Evolutionary conservation across 1,284 basidiomycete genomes (phyloP).

Genomic region (Microbotryum intermedium): DNA sequence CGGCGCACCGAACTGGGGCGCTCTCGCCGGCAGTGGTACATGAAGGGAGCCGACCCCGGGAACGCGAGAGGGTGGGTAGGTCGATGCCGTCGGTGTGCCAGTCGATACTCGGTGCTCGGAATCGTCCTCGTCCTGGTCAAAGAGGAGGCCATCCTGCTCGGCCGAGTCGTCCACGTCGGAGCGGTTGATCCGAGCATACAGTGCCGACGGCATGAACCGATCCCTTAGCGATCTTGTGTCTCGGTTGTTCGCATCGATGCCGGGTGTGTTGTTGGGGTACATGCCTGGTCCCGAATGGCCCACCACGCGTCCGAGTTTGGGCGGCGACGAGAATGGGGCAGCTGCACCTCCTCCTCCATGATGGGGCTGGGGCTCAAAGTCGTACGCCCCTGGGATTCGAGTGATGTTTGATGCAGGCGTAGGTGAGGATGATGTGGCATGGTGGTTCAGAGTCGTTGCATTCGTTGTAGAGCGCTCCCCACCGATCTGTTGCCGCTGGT

Average conservation of each 20-base stretch:
- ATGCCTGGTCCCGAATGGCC: neutral
- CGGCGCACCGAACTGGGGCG: constrained; percentile 18
- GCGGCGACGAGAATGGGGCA: neutral
- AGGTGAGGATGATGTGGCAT: neutral
- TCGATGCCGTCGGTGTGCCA: neutral
- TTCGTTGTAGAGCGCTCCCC: too few species aligned
- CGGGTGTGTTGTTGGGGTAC: neutral
- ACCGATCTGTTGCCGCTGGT: too few species aligned
- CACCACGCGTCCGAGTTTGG: neutral
- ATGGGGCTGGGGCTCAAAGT: constrained; percentile 23
- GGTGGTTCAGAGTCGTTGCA: neutral
- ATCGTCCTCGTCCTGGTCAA: constrained; percentile 22
- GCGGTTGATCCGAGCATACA: neutral
- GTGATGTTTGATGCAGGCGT: neutral
- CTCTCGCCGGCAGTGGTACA: constrained; percentile 20
- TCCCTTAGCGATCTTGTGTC: neutral
- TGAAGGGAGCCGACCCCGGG: neutral
- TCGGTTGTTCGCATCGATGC: neutral
- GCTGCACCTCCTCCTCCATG: constrained; percentile 4
- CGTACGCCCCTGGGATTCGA: constrained; percentile 16
- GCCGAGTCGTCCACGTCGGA: neutral
- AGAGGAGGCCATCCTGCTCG: constrained; percentile 19
- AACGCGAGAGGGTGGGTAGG: constrained; percentile 19
- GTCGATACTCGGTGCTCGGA: constrained; percentile 11
- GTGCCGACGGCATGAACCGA: constrained; percentile 2